Conservation (phyloP, 805 yeast species). For the Middelhovenomyces tepae region DNA sequence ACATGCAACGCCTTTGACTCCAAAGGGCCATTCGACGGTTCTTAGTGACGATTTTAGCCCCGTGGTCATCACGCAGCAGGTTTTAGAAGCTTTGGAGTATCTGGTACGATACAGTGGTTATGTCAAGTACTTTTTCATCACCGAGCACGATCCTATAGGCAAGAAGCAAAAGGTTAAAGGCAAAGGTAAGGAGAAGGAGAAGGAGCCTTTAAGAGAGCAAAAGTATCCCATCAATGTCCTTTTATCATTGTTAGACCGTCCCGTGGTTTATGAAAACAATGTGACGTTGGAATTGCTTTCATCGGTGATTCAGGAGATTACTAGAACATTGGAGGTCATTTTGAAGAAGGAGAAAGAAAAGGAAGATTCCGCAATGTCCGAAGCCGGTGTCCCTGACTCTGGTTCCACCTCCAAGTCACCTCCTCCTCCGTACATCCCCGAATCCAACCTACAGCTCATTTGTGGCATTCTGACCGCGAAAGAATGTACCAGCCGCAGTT, state of each 20-base stretch:
- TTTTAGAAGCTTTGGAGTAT: slow-evolving; percentile 64
- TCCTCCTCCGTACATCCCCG: slow-evolving; percentile 53
- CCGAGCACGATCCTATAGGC: slow-evolving; percentile 56
- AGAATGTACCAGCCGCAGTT: slow-evolving; percentile 77
- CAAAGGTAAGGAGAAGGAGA: slow-evolving; percentile 28
- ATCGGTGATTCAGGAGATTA: slow-evolving; percentile 64
- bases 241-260: slow-evolving; percentile 51
- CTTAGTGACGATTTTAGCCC: slow-evolving; percentile 47
- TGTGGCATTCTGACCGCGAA: slow-evolving; percentile 65
- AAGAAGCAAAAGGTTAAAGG: slow-evolving; percentile 26
- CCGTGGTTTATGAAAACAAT: slow-evolving; percentile 61
- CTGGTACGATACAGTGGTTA: slow-evolving; percentile 59
- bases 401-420: slow-evolving; percentile 9
- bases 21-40: not conserved
- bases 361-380: slow-evolving; percentile 18
- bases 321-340: slow-evolving; percentile 58
- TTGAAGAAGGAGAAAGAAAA: slow-evolving; percentile 31
- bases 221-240: slow-evolving; percentile 65
- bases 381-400: too few species aligned
- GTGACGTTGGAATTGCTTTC: slow-evolving; percentile 70
- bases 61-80: slow-evolving; percentile 63
- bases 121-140: slow-evolving; percentile 63
- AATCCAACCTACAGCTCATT: slow-evolving; percentile 49
- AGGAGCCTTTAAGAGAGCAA: slow-evolving; percentile 24
- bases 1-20: slow-evolving; percentile 1